phyloP scores from a whole-genome alignment of 305 asterid genomes.

The Fraxinus sp. region DNA sequence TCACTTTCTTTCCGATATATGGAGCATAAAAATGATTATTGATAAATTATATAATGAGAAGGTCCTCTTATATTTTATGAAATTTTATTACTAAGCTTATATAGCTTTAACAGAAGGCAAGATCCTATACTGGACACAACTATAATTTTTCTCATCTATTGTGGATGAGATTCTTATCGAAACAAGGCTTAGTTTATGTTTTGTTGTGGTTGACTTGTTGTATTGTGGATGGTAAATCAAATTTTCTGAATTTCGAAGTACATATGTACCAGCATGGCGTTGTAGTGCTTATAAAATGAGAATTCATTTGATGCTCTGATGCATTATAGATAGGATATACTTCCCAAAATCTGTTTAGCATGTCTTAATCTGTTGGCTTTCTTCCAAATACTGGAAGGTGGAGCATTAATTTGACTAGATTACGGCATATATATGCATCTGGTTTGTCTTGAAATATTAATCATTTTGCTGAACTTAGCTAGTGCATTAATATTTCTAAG shows the following conservation, averaged over 20 bases:
- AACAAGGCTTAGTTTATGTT: background rate
- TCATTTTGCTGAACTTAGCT: background rate
- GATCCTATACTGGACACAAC: background rate
- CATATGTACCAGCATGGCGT: background rate
- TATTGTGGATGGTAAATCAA: background rate
- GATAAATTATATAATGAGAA: conserved; percentile 1
- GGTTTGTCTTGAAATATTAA: conserved; percentile 12
- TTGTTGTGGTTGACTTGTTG: background rate
- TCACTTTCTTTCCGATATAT: conserved; percentile 9
- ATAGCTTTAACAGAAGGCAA: background rate
- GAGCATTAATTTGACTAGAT: background rate
- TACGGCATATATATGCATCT: background rate
- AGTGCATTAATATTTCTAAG: background rate
- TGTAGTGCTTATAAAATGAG: background rate
- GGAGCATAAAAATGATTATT: conserved; percentile 5
- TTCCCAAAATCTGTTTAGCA: conserved; percentile 12
- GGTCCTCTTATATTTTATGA: background rate
- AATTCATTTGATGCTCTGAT: background rate
- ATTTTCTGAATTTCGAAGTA: background rate
- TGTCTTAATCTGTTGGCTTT: conserved; percentile 10
- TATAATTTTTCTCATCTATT: background rate
- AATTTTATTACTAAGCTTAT: conserved; percentile 3
- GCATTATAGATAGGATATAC: background rate
- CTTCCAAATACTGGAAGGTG: background rate
- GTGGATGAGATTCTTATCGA: background rate